A percentile compares a stretch with the other conserved stretches of the same genome.
These are phyloP conservation scores for Mortierella alpina DNA, from an alignment of 192 early-diverging fungal genomes.

Conservation along the genomic window DNA sequence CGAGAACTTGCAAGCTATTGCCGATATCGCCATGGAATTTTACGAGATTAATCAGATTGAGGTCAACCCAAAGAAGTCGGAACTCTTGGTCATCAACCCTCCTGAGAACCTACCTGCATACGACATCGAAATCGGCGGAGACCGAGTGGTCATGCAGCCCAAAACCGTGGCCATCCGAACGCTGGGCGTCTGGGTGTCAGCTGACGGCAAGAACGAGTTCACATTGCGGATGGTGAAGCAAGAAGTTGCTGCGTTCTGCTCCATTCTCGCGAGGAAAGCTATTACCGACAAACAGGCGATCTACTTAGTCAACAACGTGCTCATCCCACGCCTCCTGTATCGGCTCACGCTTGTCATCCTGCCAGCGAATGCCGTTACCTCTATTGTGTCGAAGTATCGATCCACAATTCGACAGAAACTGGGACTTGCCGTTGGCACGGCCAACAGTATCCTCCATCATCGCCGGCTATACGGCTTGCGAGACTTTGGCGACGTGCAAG, in stretches of 20 bases:
- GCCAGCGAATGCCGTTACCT: not conserved
- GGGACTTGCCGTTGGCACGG: not conserved
- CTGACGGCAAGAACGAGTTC: not conserved
- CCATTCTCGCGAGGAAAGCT: not conserved
- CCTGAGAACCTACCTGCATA: not conserved
- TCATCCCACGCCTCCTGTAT: slow-evolving; percentile 19
- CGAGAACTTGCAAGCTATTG: slow-evolving; percentile 8
- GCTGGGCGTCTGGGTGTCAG: slow-evolving; percentile 20
- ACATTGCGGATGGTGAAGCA: not conserved
- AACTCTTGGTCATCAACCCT: slow-evolving; percentile 9
- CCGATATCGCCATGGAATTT: slow-evolving; percentile 10
- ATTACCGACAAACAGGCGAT: slow-evolving; percentile 28
- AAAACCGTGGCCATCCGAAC: not conserved
- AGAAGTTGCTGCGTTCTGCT: slow-evolving; percentile 1
- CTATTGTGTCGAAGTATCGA: slow-evolving; percentile 2
- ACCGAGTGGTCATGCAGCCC: not conserved
- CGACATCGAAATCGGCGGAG: not conserved
- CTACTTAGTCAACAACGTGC: slow-evolving; percentile 37
- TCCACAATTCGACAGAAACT: not conserved
- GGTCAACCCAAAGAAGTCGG: slow-evolving; percentile 26
- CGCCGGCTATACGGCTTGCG: slow-evolving; percentile 18
- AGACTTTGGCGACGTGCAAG: slow-evolving; percentile 14
- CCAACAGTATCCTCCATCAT: slow-evolving; percentile 17
- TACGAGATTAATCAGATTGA: slow-evolving; percentile 10
- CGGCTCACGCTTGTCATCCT: slow-evolving; percentile 8